Evolutionary conservation across 192 early-diverging fungal species (phyloP).

Genomic region (Coemansia sp.): DNA sequence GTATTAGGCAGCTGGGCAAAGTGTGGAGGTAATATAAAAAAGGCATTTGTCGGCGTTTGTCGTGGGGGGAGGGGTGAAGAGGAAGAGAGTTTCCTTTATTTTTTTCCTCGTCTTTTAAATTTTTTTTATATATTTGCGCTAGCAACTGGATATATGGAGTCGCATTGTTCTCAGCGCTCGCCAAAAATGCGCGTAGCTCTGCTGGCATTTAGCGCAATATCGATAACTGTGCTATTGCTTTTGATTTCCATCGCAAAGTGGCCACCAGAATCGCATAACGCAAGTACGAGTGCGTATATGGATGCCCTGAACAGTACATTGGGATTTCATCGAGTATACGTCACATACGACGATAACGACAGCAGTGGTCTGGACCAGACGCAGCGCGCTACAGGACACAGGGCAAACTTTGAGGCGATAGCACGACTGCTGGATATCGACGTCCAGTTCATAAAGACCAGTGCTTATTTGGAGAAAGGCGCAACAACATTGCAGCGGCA

Average conservation of each 20-base stretch:
- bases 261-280: background rate
- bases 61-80: too few relatives aligned
- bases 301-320: slow-evolving; percentile 30
- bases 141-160: background rate
- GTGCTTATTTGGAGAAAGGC: too few relatives aligned
- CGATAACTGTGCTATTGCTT: background rate
- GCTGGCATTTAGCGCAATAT: background rate
- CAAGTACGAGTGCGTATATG: background rate
- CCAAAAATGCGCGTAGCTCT: background rate
- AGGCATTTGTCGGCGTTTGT: too few relatives aligned
- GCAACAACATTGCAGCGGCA: background rate
- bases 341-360: background rate
- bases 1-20: background rate
- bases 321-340: slow-evolving; percentile 35
- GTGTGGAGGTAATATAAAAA: background rate
- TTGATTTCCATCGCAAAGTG: background rate
- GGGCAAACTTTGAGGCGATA: slow-evolving; percentile 18
- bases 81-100: background rate
- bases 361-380: background rate
- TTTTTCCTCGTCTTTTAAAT: background rate
- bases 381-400: background rate
- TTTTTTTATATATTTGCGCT: background rate
- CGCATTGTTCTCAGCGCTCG: background rate
- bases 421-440: slow-evolving; percentile 20
- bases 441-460: slow-evolving; percentile 10